Evolutionary conservation across 1,139 yeast species (phyloP).

Genomic region (Geotrichum histeridarum): DNA sequence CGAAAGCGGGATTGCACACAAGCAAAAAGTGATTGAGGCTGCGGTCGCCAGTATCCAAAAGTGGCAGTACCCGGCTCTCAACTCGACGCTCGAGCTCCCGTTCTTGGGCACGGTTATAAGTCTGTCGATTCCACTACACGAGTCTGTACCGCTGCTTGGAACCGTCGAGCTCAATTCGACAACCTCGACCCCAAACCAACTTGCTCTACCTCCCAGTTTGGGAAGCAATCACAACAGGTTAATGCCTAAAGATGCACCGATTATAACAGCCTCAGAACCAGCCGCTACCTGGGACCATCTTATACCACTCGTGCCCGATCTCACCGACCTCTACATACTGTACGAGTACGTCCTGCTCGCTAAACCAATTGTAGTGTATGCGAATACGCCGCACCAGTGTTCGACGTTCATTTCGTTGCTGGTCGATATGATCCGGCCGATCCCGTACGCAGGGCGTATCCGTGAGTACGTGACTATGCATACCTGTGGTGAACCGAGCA

Average conservation of each 20-base stretch:
- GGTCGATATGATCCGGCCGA: constrained; percentile 26
- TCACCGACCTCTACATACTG: constrained; percentile 27
- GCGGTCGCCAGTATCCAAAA: constrained; percentile 28
- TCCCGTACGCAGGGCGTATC: constrained; percentile 22
- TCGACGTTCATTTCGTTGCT: constrained; percentile 26
- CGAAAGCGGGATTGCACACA: constrained; percentile 28
- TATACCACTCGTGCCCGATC: constrained; percentile 19
- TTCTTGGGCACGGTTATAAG: constrained; percentile 27
- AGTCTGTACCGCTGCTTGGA: constrained; percentile 21
- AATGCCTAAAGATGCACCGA: neutral
- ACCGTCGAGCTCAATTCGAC: constrained; percentile 13
- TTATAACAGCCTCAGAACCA: constrained; percentile 18
- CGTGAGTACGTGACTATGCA: constrained; percentile 30
- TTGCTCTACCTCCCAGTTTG: neutral
- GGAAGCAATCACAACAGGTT: neutral
- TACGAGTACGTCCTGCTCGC: constrained; percentile 28
- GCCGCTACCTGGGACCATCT: constrained; percentile 25
- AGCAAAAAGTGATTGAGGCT: constrained; percentile 29
- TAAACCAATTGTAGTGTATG: constrained; percentile 26
- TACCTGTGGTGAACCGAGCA: constrained; percentile 18
- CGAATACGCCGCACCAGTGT: constrained; percentile 27
- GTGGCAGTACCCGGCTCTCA: constrained; percentile 29
- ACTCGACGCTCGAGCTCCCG: constrained; percentile 24
- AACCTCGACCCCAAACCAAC: constrained; percentile 16
- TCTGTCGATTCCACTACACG: constrained; percentile 19